Base-by-base conservation (phyloP, 2,329 filamentous ascomycete species). In the Aspergillus sp. region DNA sequence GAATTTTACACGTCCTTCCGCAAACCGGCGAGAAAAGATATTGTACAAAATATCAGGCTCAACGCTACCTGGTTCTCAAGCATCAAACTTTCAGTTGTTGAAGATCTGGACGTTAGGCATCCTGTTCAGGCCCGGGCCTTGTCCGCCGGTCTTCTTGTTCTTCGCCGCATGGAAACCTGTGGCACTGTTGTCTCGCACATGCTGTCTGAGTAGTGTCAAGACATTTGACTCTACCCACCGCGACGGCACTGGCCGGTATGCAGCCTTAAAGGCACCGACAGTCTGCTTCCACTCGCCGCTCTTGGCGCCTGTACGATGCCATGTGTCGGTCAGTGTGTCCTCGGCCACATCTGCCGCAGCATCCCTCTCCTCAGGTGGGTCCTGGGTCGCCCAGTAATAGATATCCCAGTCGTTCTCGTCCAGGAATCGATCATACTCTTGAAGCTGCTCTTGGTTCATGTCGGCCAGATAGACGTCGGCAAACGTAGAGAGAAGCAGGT, bases 351-450 rank as follows among this genome's bases (percentile, higher is more conserved):
- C 57, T 27, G 78, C 76, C 58, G 83, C 81, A 64, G 86, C 83
- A 5, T 82, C 81, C 0, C 62, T 68, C 27, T 75, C 70, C 1
- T 58, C 51, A 1, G 71, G 70, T 6, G 88, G 82, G 66, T 91
- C 87, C 76, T 99, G 95, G 15, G 95, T 99, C 3, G 90, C 91
- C 95, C 95, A 99, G 83, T 99, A 99, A 82, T 99, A 99, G 61
- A 99, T 97, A 74, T 99, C 95, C 95, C 95, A 99, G 80, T 99
- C 95, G 77, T 99, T 99, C 79, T 99, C 95, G 76, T 99, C 95
- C 56, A 99, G 86, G 80, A 99, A 96, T 27, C 84, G 80, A 74
- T 98, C 93, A 80, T 95, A 98, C 76, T 96, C 86, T 67, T 84
- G 77, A 66, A 98, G 86, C 71, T 96, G 90, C 51, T 81, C 76